phyloP scores from a whole-genome alignment of 768 basidiomycete species.

The Brasilioporus rufonigricans region DNA sequence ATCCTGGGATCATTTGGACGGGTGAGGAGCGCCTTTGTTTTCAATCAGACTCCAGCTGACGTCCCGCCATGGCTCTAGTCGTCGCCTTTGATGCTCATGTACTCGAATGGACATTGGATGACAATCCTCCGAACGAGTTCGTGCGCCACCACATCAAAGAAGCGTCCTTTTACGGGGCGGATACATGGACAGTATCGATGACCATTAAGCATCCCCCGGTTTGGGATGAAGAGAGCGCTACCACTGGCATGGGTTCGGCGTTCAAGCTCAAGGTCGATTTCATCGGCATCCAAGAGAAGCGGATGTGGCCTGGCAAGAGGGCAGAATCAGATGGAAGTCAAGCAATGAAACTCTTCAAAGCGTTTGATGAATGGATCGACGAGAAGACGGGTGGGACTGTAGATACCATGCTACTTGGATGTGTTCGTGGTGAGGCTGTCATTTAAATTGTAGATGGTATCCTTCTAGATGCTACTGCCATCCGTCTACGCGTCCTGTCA shows the following conservation, averaged over 20 bases:
- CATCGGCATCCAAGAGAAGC: slow-evolving; percentile 77
- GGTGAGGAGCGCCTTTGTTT: slow-evolving; percentile 39
- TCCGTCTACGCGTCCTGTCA: background rate
- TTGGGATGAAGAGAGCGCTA: background rate
- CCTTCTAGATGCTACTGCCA: background rate
- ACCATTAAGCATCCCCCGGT: slow-evolving; percentile 52
- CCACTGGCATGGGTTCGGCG: background rate
- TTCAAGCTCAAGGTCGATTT: slow-evolving; percentile 69
- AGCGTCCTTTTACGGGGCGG: slow-evolving; percentile 78
- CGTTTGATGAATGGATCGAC: slow-evolving; percentile 74
- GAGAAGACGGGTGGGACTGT: slow-evolving; percentile 59
- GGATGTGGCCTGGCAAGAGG: slow-evolving; percentile 79
- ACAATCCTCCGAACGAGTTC: slow-evolving; percentile 71
- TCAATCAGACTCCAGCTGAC: background rate
- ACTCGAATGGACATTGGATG: slow-evolving; percentile 77
- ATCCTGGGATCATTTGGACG: slow-evolving; percentile 87
- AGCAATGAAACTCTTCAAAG: slow-evolving; percentile 71
- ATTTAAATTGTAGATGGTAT: slow-evolving; percentile 29
- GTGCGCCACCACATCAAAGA: slow-evolving; percentile 90
- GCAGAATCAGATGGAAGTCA: slow-evolving; percentile 47
- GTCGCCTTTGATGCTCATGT: slow-evolving; percentile 93
- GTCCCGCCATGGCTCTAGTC: slow-evolving; percentile 38
- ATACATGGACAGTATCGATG: slow-evolving; percentile 72
- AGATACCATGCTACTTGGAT: slow-evolving; percentile 67
- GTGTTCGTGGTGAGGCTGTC: slow-evolving; percentile 58